These are phyloP conservation scores for Lasiosphaeria ovina DNA, from an alignment of 495 filamentous ascomycete species.

Conservation along the genomic window DNA sequence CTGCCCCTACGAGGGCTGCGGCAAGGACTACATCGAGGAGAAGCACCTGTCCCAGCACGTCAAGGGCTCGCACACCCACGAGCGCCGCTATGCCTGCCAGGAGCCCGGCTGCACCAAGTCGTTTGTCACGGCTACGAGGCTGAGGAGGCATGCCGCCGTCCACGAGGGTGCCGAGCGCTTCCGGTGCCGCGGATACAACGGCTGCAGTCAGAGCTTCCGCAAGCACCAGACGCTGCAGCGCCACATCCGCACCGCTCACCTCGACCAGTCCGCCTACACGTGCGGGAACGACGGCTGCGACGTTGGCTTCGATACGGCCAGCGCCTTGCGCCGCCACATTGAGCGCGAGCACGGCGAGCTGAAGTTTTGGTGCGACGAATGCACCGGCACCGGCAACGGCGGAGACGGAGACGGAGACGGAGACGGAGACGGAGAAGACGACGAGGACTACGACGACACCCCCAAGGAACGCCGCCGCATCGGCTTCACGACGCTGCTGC, in stretches of 20 bases:
- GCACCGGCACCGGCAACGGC: constrained; percentile 35
- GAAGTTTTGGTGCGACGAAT: constrained; percentile 71
- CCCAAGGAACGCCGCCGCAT: constrained; percentile 27
- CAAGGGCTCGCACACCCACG: constrained; percentile 72
- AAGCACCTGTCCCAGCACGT: constrained; percentile 82
- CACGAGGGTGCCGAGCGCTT: constrained; percentile 69
- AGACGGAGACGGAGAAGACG: too few species aligned
- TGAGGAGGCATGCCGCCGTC: constrained; percentile 63
- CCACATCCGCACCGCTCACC: constrained; percentile 73
- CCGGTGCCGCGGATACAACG: constrained; percentile 69
- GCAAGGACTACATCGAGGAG: constrained; percentile 75
- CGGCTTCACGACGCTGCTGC: constrained; percentile 68
- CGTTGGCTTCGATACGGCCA: constrained; percentile 67
- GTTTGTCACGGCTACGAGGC: constrained; percentile 72
- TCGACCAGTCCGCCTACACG: constrained; percentile 63
- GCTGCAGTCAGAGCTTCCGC: constrained; percentile 76
- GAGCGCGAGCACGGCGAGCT: constrained; percentile 65
- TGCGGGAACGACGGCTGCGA: constrained; percentile 68
- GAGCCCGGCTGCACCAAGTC: constrained; percentile 71
- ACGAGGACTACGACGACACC: too few species aligned
- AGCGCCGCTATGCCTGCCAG: constrained; percentile 68
- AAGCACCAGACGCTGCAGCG: constrained; percentile 84
- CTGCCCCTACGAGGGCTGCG: constrained; percentile 67
- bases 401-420: constrained; percentile 22
- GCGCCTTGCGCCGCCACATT: constrained; percentile 67